Percentiles rank a stretch among this genome's conserved stretches.
These are phyloP conservation scores for Fusarium tanahbumbuense DNA, from an alignment of 2,329 filamentous ascomycete species.

Conservation along the genomic window DNA sequence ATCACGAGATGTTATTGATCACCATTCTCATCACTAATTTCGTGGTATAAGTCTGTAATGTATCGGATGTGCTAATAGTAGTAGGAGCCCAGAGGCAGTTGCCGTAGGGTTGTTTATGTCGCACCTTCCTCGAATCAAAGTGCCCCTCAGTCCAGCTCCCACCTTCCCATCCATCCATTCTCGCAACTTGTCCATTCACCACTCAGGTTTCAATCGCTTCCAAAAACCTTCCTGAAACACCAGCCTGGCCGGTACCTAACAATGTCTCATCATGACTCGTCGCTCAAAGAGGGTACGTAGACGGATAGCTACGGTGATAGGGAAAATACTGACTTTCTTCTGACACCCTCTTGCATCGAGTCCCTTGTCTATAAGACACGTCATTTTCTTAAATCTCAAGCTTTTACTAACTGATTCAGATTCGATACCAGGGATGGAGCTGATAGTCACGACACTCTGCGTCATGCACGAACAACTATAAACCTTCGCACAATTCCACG, in stretches of 20 bases:
- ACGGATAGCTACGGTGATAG: background rate
- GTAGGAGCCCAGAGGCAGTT: background rate
- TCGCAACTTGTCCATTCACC: slow-evolving; percentile 6
- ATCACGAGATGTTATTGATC: background rate
- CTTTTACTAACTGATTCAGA: slow-evolving; percentile 36
- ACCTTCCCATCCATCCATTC: background rate
- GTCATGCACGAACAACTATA: slow-evolving; percentile 20
- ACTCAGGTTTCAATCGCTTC: slow-evolving; percentile 21
- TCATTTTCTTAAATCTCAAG: slow-evolving; percentile 37
- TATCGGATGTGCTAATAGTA: background rate
- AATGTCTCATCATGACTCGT: slow-evolving; percentile 37
- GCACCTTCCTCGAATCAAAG: background rate
- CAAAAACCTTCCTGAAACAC: slow-evolving; percentile 34
- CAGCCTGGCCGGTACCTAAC: slow-evolving; percentile 17
- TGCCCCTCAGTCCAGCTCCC: background rate
- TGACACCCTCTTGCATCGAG: slow-evolving; percentile 22
- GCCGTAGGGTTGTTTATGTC: background rate
- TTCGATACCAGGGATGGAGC: slow-evolving; percentile 27
- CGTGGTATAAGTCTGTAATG: background rate
- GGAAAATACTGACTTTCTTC: slow-evolving; percentile 4
- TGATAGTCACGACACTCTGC: slow-evolving; percentile 29
- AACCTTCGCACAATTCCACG: slow-evolving; percentile 12
- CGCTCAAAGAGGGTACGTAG: background rate
- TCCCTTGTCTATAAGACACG: slow-evolving; percentile 37
- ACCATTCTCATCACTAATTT: background rate